phyloP scores from a whole-genome alignment of 192 early-diverging fungal species.

The Linnemannia exigua region DNA sequence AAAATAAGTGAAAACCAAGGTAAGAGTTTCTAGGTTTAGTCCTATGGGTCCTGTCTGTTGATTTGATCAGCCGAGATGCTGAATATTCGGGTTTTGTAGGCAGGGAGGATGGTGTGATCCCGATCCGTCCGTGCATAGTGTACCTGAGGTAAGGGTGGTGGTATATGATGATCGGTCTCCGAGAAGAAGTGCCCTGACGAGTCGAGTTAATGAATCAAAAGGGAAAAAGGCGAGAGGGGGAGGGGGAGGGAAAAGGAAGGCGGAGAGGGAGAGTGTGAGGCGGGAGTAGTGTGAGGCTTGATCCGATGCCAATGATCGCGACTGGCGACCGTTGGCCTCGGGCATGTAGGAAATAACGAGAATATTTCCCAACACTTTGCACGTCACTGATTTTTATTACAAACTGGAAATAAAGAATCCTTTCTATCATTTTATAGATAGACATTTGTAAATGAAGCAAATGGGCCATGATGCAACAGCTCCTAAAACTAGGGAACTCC shows the following conservation, averaged over 20 bases:
- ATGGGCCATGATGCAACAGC: too few species aligned
- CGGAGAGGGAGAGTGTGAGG: not conserved
- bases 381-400: not conserved
- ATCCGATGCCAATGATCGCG: conserved; percentile 5
- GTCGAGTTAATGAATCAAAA: conserved; percentile 7
- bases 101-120: not conserved
- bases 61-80: not conserved
- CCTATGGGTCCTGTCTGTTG: not conserved
- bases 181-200: conserved; percentile 2
- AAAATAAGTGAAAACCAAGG: not conserved
- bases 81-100: not conserved
- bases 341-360: not conserved
- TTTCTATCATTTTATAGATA: not conserved
- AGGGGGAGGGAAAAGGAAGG: not conserved
- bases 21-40: not conserved
- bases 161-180: conserved; percentile 7
- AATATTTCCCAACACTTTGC: not conserved
- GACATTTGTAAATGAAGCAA: too few species aligned
- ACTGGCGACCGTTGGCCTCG: conserved; percentile 4
- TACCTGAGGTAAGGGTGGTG: not conserved
- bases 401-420: not conserved
- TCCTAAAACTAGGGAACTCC: not conserved
- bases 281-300: conserved; percentile 2
- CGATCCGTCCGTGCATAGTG: not conserved
- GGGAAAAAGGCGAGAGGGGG: not conserved